Conservation (phyloP, 257 asterid species). For the Jaltomata sinuosa region DNA sequence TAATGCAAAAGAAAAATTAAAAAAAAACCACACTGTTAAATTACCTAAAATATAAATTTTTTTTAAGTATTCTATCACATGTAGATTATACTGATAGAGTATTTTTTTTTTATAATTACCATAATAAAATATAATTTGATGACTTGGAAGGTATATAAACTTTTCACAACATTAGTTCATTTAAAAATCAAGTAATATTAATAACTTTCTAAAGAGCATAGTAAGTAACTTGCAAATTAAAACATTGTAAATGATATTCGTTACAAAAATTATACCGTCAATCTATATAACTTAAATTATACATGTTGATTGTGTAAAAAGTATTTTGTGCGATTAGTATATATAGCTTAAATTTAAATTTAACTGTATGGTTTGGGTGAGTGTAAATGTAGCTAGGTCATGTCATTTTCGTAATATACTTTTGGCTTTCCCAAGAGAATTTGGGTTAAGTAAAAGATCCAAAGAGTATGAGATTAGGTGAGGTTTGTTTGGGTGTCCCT, state of each 20-base stretch:
- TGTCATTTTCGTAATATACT: neutral
- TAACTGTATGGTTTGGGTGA: neutral
- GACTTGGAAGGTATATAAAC: too few relatives aligned
- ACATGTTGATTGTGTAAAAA: neutral
- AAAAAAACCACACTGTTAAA: too few relatives aligned
- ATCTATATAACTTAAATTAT: neutral
- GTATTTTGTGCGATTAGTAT: neutral
- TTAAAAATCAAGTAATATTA: neutral
- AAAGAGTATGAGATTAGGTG: neutral
- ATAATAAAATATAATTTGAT: too few relatives aligned
- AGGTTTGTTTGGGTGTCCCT: constrained; percentile 9
- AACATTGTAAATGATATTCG: neutral
- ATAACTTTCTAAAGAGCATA: neutral
- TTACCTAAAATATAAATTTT: too few relatives aligned
- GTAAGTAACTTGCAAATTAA: neutral
- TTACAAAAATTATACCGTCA: neutral
- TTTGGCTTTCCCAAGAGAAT: constrained; percentile 1
- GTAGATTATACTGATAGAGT: too few relatives aligned
- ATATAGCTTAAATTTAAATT: neutral
- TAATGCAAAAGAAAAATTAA: too few relatives aligned
- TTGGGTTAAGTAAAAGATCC: constrained; percentile 8
- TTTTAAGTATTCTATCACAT: too few relatives aligned
- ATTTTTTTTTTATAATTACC: too few relatives aligned
- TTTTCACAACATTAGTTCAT: too few relatives aligned
- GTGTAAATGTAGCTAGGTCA: neutral